Conservation (phyloP, 208 protist species). For the Tritrichomonas musculus region DNA sequence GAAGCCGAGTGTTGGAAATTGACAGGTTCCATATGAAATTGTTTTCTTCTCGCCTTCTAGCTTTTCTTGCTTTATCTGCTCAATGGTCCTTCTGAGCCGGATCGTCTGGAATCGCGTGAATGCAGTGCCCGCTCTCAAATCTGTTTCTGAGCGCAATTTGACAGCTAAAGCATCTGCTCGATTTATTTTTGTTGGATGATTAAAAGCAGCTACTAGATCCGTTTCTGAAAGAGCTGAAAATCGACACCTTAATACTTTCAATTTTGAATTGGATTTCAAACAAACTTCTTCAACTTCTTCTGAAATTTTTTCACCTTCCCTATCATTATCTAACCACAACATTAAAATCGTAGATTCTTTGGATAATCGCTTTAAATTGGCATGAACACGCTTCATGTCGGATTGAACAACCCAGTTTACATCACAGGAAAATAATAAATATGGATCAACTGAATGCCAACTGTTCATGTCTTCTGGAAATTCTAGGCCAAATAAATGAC, state of each 20-base stretch:
- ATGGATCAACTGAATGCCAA: constrained; percentile 72
- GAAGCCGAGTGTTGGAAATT: constrained; percentile 88
- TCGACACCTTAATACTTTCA: constrained; percentile 56
- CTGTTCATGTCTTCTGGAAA: constrained; percentile 59
- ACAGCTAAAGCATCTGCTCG: constrained; percentile 61
- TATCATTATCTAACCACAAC: constrained; percentile 73
- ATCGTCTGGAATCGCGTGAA: constrained; percentile 83
- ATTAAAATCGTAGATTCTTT: constrained; percentile 51
- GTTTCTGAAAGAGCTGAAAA: constrained; percentile 67
- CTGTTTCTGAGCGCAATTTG: constrained; percentile 69
- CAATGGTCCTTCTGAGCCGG: too few species aligned
- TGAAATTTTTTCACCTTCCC: constrained; percentile 73
- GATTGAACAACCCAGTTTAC: constrained; percentile 49
- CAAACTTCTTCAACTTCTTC: constrained; percentile 67
- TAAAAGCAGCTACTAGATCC: constrained; percentile 35
- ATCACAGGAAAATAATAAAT: constrained; percentile 68
- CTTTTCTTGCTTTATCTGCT: too few species aligned
- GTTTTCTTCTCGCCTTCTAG: constrained; percentile 36
- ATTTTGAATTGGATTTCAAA: constrained; percentile 31
- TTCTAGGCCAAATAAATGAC: constrained; percentile 85
- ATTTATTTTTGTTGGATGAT: constrained; percentile 50
- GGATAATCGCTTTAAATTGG: constrained; percentile 58
- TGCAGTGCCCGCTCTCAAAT: constrained; percentile 71
- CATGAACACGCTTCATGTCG: constrained; percentile 63
- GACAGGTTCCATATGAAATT: constrained; percentile 68